Evolutionary conservation across 495 filamentous ascomycete species (phyloP).

Genomic region (Sordaria brevicollis): DNA sequence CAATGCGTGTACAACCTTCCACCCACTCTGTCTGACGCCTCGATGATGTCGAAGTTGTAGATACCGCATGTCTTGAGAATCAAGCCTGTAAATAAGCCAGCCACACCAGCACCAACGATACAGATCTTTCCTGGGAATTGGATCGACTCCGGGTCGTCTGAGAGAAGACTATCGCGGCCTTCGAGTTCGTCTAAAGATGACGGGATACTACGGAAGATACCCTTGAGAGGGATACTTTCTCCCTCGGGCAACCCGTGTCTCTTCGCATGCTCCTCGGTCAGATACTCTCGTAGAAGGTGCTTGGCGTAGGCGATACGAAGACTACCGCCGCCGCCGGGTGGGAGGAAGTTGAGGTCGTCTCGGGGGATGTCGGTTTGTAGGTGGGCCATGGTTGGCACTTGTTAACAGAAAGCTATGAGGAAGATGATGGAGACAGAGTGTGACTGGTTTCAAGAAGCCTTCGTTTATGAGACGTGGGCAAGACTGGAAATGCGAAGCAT

Average conservation of each 20-base stretch:
- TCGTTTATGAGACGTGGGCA: not conserved
- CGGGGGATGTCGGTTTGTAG: not conserved
- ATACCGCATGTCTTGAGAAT: constrained; percentile 20
- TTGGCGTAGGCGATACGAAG: constrained; percentile 1
- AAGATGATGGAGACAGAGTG: not conserved
- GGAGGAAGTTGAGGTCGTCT: not conserved
- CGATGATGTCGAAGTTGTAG: constrained; percentile 20
- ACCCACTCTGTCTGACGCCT: constrained; percentile 19
- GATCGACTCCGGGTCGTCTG: not conserved
- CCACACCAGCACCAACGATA: constrained; percentile 30
- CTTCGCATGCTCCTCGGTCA: not conserved
- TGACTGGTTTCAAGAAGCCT: not conserved
- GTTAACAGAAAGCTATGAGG: not conserved
- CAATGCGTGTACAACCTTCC: constrained; percentile 23
- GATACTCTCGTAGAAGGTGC: not conserved
- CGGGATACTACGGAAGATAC: not conserved
- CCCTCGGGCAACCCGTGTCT: not conserved
- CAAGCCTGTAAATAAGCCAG: constrained; percentile 30
- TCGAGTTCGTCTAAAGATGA: not conserved
- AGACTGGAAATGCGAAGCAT: not conserved
- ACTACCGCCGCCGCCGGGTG: not conserved
- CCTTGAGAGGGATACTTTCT: not conserved
- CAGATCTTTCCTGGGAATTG: constrained; percentile 10
- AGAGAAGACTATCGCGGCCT: not conserved
- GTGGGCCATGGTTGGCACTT: not conserved